Base-by-base conservation (phyloP, 2,329 filamentous ascomycete species). In the Fusarium tanahbumbuense region DNA sequence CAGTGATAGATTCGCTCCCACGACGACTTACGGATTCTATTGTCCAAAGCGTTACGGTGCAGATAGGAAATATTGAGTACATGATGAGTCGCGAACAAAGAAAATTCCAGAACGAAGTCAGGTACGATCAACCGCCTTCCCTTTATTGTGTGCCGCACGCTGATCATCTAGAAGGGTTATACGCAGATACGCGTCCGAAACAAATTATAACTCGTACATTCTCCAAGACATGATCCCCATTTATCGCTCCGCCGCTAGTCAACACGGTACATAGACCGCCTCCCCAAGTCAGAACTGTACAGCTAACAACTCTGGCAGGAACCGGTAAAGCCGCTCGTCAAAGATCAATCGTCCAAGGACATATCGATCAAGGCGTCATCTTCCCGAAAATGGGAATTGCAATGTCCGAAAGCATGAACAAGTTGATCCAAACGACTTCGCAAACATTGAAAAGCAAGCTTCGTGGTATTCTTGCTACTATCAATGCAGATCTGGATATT, bases 161-260 rank as follows among this genome's bases (percentile, higher is more conserved):
- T 64, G 2, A 66, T 22, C 3, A 10, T 15, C 28, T 5, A 3
- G 6, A 13, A 70, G 67, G 18, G 20, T 44, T 12, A 60, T 70
- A 37, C 64, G 60, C 1, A 44, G 64, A 27, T 68, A 60, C 27
- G 57, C 67, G 4, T 65, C 60, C 1, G 67, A 70, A 9, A 58
- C 64, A 3, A 70, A 70, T 13, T 56, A 53, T 16, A 68, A 60
- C 32, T 70, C 67, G 0, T 70, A 59, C 25, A 68, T 70, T 2
- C 56, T 70, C 3, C 48, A 65, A 46, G 57, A 70, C 6, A 70
- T 70, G 67, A 16, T 70, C 0, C 67, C 64, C 1, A 7, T 40
- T 0, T 70, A 70, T 42, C 50, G 67, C 1, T 62, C 56, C 5
- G 67, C 67, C 2, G 37, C 27, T 5, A 56, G 18, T 3, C 23